A percentile compares a stretch with the other conserved stretches of the same genome.
These are phyloP conservation scores for Coemansia guatemalensis DNA, from an alignment of 192 early-diverging fungal genomes.

Conservation along the genomic window DNA sequence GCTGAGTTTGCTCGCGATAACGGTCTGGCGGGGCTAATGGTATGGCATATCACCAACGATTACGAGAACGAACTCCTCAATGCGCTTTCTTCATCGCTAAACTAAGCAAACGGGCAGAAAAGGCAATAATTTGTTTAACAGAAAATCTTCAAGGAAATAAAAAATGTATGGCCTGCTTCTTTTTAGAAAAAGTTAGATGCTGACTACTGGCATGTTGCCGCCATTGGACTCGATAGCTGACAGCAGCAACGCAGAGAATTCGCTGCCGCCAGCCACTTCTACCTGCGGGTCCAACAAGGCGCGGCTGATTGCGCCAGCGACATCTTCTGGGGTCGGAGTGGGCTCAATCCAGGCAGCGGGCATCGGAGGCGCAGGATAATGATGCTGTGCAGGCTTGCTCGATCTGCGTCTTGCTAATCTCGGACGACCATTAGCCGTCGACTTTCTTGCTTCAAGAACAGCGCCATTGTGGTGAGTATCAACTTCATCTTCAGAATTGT, in stretches of 20 bases:
- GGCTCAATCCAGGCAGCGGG: no score
- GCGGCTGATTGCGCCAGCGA: slow-evolving; percentile 16
- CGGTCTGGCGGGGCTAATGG: slow-evolving; percentile 68
- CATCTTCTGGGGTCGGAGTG: no score
- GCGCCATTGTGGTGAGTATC: no score
- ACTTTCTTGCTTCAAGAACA: no score
- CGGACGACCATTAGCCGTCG: no score
- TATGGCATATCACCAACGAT: slow-evolving; percentile 69
- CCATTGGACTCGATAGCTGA: slow-evolving; percentile 24
- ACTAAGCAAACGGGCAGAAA: not conserved
- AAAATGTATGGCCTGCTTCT: no score
- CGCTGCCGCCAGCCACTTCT: slow-evolving; percentile 13
- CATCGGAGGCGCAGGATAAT: no score
- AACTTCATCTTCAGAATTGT: no score
- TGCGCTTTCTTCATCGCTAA: slow-evolving; percentile 10
- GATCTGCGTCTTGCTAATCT: not conserved
- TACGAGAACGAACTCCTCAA: slow-evolving; percentile 57
- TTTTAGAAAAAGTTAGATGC: slow-evolving; percentile 8
- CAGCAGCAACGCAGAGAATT: slow-evolving; percentile 31
- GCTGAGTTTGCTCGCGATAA: slow-evolving; percentile 41
- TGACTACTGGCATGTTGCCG: slow-evolving; percentile 28
- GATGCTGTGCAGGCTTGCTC: no score
- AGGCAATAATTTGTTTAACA: slow-evolving; percentile 1
- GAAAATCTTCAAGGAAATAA: not conserved
- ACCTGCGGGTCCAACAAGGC: slow-evolving; percentile 14